Percentiles rank a stretch among this genome's conserved stretches.
These are phyloP conservation scores for Metroxylon sagu DNA, from an alignment of 176 grass and related monocot species.

Conservation along the genomic window DNA sequence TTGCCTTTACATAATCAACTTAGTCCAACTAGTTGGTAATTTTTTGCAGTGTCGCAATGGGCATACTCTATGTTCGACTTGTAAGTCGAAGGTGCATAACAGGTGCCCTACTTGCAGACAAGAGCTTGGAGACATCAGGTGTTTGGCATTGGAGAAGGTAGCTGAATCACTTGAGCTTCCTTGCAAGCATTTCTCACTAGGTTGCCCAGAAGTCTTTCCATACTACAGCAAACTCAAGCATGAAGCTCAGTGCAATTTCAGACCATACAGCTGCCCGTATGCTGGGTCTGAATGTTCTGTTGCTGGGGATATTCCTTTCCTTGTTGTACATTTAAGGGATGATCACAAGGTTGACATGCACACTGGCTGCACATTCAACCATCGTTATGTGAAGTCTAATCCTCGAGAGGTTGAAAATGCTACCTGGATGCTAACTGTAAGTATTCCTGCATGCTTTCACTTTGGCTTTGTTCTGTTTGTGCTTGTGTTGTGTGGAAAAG, in stretches of 20 bases:
- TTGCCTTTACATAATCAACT: too few relatives aligned
- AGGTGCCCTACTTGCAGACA: constrained; percentile 88
- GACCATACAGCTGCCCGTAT: constrained; percentile 78
- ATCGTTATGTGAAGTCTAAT: constrained; percentile 84
- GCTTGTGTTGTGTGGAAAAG: background rate
- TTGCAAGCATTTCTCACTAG: constrained; percentile 64
- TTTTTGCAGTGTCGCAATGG: constrained; percentile 81
- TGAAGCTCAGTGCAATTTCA: constrained; percentile 53
- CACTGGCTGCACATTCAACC: constrained; percentile 86
- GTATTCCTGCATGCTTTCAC: background rate
- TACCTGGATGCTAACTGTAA: constrained; percentile 88
- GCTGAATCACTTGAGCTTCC: constrained; percentile 83
- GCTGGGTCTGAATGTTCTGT: constrained; percentile 69
- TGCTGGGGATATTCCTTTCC: constrained; percentile 57
- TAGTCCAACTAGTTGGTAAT: too few relatives aligned
- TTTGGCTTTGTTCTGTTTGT: background rate
- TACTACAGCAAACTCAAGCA: constrained; percentile 94
- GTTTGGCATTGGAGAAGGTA: constrained; percentile 93
- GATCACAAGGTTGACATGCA: constrained; percentile 92
- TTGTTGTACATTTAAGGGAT: constrained; percentile 74
- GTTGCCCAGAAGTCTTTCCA: constrained; percentile 74
- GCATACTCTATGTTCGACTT: constrained; percentile 77
- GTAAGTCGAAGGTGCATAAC: constrained; percentile 78
- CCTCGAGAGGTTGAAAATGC: constrained; percentile 70
- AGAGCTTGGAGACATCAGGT: constrained; percentile 89